Base-by-base conservation (phyloP, 2,329 filamentous ascomycete genomes). In the Cadophora luteo-olivacea region DNA sequence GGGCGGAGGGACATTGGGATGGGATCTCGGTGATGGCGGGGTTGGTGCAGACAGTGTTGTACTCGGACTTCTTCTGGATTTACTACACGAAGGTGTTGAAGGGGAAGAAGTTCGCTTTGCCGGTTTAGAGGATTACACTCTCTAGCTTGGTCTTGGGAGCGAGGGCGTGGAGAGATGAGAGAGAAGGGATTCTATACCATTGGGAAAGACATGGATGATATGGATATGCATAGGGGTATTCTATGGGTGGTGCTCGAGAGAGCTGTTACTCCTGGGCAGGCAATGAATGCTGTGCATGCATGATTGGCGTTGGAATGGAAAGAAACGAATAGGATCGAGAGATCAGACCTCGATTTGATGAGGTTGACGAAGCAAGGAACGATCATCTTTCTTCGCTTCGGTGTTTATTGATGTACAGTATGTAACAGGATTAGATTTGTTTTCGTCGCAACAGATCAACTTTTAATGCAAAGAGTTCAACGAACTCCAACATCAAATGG, bases 11-110 rank as follows among this genome's bases (percentile, higher is more conserved):
- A 62, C 91, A 93, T 80, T 91, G 91, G 75, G 94, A 98, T 79
- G 92, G 90, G 72, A 97, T 97, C 74, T 91, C 94, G 24, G 91
- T 97, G 63, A 78, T 96, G 71, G 96, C 97, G 3, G 96, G 96
- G 14, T 86, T 98, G 66, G 83, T 98, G 72, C 96, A 99, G 85
- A 99, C 96, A 0, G 83, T 99, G 61, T 85, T 99, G 68, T 99
- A 99, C 84, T 97, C 93, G 72, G 96, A 99, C 83, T 99, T 99
- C 84, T 99, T 99, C 87, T 99, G 94, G 86, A 95, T 99, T 77
- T 99, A 99, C 84, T 99, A 97, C 83, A 97, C 91, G 69, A 98
- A 97, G 89, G 91, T 95, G 60, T 84, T 94, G 82, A 93, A 94
- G 84, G 92, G 92, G 75, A 92, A 93, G 85, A 94, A 93, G 84